Percentiles rank a stretch among this genome's conserved stretches.
These are phyloP conservation scores for Xerocomus potaroensis DNA, from an alignment of 768 basidiomycete species.

Conservation along the genomic window DNA sequence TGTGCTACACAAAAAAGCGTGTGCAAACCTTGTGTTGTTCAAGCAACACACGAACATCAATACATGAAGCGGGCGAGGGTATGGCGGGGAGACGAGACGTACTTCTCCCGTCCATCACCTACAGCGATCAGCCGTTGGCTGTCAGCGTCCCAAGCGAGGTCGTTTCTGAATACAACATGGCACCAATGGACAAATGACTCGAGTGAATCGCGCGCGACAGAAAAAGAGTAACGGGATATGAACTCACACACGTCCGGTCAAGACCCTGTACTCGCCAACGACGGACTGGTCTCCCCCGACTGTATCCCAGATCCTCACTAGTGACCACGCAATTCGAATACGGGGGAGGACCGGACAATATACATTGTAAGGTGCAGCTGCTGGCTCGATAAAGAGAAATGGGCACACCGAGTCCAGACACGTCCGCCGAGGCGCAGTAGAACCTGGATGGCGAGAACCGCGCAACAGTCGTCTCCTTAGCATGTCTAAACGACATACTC, in stretches of 20 bases:
- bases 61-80: background rate
- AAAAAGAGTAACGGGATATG: background rate
- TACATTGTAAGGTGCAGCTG: background rate
- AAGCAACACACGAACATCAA: background rate
- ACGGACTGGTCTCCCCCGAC: conserved; percentile 79
- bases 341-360: background rate
- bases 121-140: conserved; percentile 94
- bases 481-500: conserved; percentile 70
- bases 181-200: background rate
- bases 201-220: background rate
- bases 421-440: conserved; percentile 91
- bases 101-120: conserved; percentile 91
- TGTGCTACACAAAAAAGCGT: conserved; percentile 78
- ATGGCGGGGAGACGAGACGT: background rate
- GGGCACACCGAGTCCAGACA: conserved; percentile 66
- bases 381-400: background rate
- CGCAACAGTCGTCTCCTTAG: conserved; percentile 82
- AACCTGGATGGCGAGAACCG: conserved; percentile 90
- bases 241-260: conserved; percentile 67
- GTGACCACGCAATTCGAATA: background rate
- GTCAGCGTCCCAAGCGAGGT: conserved; percentile 95
- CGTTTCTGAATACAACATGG: conserved; percentile 54
- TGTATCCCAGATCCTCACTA: conserved; percentile 91
- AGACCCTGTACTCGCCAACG: conserved; percentile 75
- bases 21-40: conserved; percentile 56